phyloP scores from a whole-genome alignment of 139 green algal species.

The Klebsormidium nitens region DNA sequence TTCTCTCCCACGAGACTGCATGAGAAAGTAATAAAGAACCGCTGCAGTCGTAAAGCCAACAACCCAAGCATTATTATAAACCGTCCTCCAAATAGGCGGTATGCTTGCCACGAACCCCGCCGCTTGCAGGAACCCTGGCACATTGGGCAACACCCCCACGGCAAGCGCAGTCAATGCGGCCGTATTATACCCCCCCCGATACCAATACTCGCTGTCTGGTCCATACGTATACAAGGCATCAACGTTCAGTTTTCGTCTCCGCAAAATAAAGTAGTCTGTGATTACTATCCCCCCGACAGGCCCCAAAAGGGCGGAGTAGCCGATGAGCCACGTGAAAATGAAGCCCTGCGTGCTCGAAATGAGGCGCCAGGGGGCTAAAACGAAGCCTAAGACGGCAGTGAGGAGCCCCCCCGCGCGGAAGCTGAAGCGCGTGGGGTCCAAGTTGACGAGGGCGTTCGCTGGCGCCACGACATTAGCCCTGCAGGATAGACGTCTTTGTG shows the following conservation, averaged over 20 bases:
- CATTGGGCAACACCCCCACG: slow-evolving; percentile 45
- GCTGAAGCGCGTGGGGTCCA: slow-evolving; percentile 38
- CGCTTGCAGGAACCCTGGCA: slow-evolving; percentile 55
- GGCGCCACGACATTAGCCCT: slow-evolving; percentile 71
- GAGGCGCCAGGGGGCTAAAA: slow-evolving; percentile 47
- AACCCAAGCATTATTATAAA: slow-evolving; percentile 64
- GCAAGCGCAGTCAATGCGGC: slow-evolving; percentile 40
- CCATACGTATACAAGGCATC: slow-evolving; percentile 50
- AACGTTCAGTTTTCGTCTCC: slow-evolving; percentile 49
- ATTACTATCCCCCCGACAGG: slow-evolving; percentile 55
- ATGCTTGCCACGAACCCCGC: slow-evolving; percentile 14
- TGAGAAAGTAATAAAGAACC: too few relatives aligned
- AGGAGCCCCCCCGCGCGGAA: slow-evolving; percentile 47
- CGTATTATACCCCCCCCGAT: slow-evolving; percentile 53
- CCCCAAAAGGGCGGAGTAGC: slow-evolving; percentile 62
- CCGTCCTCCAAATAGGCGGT: slow-evolving; percentile 2
- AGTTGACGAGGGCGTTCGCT: slow-evolving; percentile 57
- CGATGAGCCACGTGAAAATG: slow-evolving; percentile 70
- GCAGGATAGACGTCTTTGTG: background rate
- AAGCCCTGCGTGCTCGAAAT: slow-evolving; percentile 48
- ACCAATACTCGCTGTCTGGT: slow-evolving; percentile 51
- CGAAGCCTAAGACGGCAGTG: slow-evolving; percentile 46
- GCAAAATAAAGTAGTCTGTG: slow-evolving; percentile 65
- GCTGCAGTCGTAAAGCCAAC: too few relatives aligned
- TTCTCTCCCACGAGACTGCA: too few relatives aligned